phyloP scores from a whole-genome alignment of 345 rosid species.

The Aquilaria malaccensis region DNA sequence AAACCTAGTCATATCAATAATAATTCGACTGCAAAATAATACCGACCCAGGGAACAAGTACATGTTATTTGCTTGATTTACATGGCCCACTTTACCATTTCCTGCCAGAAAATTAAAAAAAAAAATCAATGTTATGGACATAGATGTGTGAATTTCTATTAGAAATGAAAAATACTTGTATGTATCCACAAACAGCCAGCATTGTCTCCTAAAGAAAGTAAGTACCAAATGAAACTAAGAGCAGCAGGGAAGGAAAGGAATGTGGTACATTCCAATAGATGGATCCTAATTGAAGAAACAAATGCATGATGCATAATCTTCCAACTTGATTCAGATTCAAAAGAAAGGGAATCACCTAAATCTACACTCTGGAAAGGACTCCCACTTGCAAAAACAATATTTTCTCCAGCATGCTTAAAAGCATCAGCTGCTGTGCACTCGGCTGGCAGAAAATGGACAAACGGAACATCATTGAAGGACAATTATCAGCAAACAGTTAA shows the following conservation, averaged over 20 bases:
- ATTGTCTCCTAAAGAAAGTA: slow-evolving; percentile 4
- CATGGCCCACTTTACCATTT: slow-evolving; percentile 82
- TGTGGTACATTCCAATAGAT: too few species aligned
- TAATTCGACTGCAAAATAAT: slow-evolving; percentile 14
- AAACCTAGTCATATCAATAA: not conserved
- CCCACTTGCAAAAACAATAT: slow-evolving; percentile 92
- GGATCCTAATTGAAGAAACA: too few species aligned
- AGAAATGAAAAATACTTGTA: slow-evolving; percentile 1
- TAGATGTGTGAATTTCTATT: not conserved
- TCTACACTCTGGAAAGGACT: slow-evolving; percentile 88
- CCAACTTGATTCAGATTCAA: slow-evolving; percentile 9
- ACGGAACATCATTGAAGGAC: slow-evolving; percentile 16
- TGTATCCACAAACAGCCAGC: slow-evolving; percentile 4
- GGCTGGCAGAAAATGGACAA: slow-evolving; percentile 42
- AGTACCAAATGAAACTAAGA: not conserved
- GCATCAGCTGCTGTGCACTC: slow-evolving; percentile 97
- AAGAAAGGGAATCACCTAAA: slow-evolving; percentile 45
- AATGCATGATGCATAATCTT: slow-evolving; percentile 8
- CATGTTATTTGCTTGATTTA: slow-evolving; percentile 98
- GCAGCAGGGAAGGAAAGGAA: too few species aligned
- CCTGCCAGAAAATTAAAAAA: slow-evolving; percentile 32
- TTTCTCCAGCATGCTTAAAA: slow-evolving; percentile 87
- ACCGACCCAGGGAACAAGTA: slow-evolving; percentile 97
- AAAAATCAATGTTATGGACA: slow-evolving; percentile 7
- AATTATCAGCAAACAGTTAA: slow-evolving; percentile 5